Base-by-base conservation (phyloP, 2,329 filamentous ascomycete genomes). In the Polychaeton citri region DNA sequence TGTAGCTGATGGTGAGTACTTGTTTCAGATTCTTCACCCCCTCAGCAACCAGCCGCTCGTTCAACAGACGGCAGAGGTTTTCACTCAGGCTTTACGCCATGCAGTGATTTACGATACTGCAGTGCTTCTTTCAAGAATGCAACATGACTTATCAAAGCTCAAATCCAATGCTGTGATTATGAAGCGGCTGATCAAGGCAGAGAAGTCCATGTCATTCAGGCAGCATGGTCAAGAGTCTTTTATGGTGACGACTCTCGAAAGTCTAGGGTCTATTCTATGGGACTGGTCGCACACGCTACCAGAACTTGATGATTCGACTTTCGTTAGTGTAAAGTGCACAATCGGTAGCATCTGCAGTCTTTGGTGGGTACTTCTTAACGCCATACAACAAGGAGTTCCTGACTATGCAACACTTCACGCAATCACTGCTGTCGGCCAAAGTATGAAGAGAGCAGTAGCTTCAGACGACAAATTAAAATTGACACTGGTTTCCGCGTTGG, bases 1-100 rank as follows among this genome's bases (percentile, higher is more conserved):
- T 43, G 52, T 42, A 47, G 48, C 54, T 48, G 48, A 59, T 38
- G 53, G 58, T 45, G 51, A 61, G 37, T 43, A 38, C 39, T 48
- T 47, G 40, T 51, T 46, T 41, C 51, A 55, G 48, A 52, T 65
- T 28, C 54, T 65, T 38, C 61, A 68, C 50, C 62, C 64, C 38
- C 51, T 68, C 37, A 59, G 56, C 48, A 68, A 68, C 40, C 60
- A 64, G 42, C 47, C 62, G 18, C 53, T 59, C 21, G 44, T 65
- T 17, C 53, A 54, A 19, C 39, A 37, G 17, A 53, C 40, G 19
- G 34, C 38, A 15, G 18, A 13, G 8, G 7, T n/a, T 6, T 31
- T 6, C 33, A 7, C 8, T 4, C 21, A 30, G 7, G 19, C 40
- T 17, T 19, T 33, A 10, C 38, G 26, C 20, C 33, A 41, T 13